Evolutionary conservation across 2,329 filamentous ascomycete species (phyloP), one percentile per base, ranked within the genome.

Genomic region (Venturia pyrina): DNA sequence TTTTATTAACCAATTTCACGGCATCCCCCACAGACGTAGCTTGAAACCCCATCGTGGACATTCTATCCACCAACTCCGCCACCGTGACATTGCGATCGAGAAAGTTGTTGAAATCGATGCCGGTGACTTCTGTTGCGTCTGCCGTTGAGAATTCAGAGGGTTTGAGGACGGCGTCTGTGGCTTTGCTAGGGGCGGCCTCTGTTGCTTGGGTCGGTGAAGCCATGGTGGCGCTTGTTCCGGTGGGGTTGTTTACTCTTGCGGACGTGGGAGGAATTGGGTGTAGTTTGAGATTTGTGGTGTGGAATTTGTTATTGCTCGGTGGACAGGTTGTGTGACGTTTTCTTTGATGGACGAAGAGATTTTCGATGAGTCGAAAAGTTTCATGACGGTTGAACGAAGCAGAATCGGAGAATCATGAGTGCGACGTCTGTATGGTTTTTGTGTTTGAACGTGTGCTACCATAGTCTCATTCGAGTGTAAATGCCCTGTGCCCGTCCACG

Each of bases 61-160:
- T 95, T 67, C 88, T 88, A 65, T 87, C 81, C 32, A 95, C 84
- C 69, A 99, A 82, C 74, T 97, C 90, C 43, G 92, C 89, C 64
- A 90, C 93, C 0, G 92, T 96, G 73, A 97, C 89, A 68, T 88
- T 85, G 66, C 84, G 83, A 46, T 86, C 83, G 67, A 86, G 87
- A 77, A 92, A 85, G 64, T 89, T 83, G 79, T 97, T 89, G 79
- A 98, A 99, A 75, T 99, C 93, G 68, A 98, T 85, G 72, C 96
- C 95, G 74, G 89, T 85, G 44, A 99, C 93, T 74, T 90, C 85
- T 70, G 88, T 86, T n/a, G 90, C 85, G 60, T 84, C 88, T 65
- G 87, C 83, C 19, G 93, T 90, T 75, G 96, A 87, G 65, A 90
- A 89, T 66, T 89, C 88, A 1, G 93, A 97, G 62, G 88, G 83